These are phyloP conservation scores for Lachnellula subtilissima DNA, from an alignment of 2,329 filamentous ascomycete genomes.

Conservation along the genomic window DNA sequence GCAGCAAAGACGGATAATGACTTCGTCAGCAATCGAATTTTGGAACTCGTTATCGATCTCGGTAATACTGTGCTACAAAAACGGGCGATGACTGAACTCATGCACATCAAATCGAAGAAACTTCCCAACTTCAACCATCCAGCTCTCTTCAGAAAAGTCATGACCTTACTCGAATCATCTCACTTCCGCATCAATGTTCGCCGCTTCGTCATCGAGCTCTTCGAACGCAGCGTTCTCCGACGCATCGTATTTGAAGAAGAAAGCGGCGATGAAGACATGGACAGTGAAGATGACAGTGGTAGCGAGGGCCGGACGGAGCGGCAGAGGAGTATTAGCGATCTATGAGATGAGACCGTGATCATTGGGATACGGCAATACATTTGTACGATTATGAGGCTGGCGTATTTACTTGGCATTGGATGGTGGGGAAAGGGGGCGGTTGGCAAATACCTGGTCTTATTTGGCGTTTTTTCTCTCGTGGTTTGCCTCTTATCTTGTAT, in stretches of 20 bases:
- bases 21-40: conserved; percentile 64
- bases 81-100: conserved; percentile 76
- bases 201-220: conserved; percentile 87
- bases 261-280: conserved; percentile 32
- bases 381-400: conserved; percentile 18
- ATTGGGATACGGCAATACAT: conserved; percentile 5
- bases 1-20: conserved; percentile 52
- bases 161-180: conserved; percentile 80
- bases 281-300: conserved; percentile 39
- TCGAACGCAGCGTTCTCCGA: conserved; percentile 83
- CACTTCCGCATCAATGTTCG: conserved; percentile 84
- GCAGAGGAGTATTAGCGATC: conserved; percentile 48
- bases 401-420: conserved; percentile 15
- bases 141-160: conserved; percentile 76
- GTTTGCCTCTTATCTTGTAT: not conserved
- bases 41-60: conserved; percentile 81
- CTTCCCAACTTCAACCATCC: conserved; percentile 70
- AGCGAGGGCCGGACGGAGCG: conserved; percentile 44
- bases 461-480: not conserved
- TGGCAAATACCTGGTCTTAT: not conserved
- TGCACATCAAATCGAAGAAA: conserved; percentile 71
- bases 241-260: conserved; percentile 74
- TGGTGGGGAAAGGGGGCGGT: not conserved
- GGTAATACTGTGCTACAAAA: conserved; percentile 93
- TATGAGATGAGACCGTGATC: not conserved